Percentiles rank a stretch among this genome's conserved stretches.
These are phyloP conservation scores for Clausena lansium DNA, from an alignment of 345 rosid genomes.

Conservation along the genomic window DNA sequence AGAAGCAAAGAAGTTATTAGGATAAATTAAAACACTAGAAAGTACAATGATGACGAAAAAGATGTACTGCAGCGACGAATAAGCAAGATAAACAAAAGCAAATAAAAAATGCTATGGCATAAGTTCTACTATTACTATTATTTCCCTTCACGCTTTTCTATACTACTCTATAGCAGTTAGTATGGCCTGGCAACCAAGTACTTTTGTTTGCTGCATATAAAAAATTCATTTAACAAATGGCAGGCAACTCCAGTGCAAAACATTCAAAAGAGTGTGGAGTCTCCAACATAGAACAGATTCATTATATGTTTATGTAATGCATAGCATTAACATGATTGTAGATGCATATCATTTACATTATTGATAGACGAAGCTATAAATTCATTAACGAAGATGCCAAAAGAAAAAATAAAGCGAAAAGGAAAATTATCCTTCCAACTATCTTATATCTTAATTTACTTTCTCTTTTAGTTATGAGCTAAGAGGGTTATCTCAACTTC, in stretches of 20 bases:
- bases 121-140: not conserved
- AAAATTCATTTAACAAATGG: not conserved
- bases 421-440: not conserved
- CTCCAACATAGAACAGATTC: not conserved
- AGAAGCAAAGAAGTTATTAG: not conserved
- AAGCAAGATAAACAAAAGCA: not conserved
- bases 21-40: not conserved
- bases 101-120: not conserved
- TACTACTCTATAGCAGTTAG: not conserved
- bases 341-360: not conserved
- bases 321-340: not conserved
- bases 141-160: not conserved
- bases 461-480: not conserved
- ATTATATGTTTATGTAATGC: not conserved
- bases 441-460: not conserved
- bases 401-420: not conserved
- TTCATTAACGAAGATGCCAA: not conserved
- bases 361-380: conserved; percentile 1
- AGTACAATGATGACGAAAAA: not conserved
- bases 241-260: not conserved
- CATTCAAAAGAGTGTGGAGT: no score
- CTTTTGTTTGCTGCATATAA: not conserved
- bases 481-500: not conserved
- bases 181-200: not conserved
- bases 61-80: not conserved